A percentile compares a stretch with the other conserved stretches of the same genome.
Evolutionary conservation across 257 asterid species (phyloP).

Genomic region (Solanum paucissectum): DNA sequence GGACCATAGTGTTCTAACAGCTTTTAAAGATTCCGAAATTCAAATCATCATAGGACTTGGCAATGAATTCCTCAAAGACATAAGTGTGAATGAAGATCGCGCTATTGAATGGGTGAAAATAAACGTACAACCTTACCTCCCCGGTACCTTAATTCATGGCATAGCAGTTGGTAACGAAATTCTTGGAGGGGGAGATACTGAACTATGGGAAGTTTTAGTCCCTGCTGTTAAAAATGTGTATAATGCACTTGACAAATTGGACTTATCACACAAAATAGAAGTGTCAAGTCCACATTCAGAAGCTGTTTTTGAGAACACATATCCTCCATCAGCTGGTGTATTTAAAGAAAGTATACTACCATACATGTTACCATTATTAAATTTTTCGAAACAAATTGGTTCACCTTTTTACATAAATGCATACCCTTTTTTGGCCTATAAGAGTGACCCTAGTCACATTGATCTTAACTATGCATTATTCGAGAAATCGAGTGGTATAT

Average conservation of each 20-base stretch:
- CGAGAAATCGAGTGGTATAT: conserved; percentile 29
- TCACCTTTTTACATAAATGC: conserved; percentile 83
- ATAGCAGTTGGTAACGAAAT: conserved; percentile 82
- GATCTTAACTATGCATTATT: conserved; percentile 54
- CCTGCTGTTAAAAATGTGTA: conserved; percentile 68
- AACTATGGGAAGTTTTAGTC: conserved; percentile 65
- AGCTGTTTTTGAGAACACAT: conserved; percentile 50
- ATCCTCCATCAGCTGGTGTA: conserved; percentile 71
- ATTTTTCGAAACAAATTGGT: conserved; percentile 46
- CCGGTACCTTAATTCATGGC: conserved; percentile 51
- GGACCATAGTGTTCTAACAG: conserved; percentile 36
- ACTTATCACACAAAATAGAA: conserved; percentile 31
- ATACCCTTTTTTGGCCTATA: conserved; percentile 74
- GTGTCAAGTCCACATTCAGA: conserved; percentile 85
- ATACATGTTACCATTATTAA: conserved; percentile 57
- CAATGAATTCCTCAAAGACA: conserved; percentile 39
- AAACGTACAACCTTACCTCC: conserved; percentile 45
- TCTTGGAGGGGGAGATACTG: conserved; percentile 39
- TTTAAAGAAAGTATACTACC: conserved; percentile 65
- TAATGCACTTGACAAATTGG: conserved; percentile 38
- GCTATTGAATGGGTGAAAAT: conserved; percentile 61
- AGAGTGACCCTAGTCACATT: conserved; percentile 46
- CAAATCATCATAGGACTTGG: conserved; percentile 61
- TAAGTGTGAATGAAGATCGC: conserved; percentile 35
- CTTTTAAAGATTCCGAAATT: conserved; percentile 45